Base-by-base conservation (phyloP, 495 filamentous ascomycete species). In the Aspergillus ostianus region DNA sequence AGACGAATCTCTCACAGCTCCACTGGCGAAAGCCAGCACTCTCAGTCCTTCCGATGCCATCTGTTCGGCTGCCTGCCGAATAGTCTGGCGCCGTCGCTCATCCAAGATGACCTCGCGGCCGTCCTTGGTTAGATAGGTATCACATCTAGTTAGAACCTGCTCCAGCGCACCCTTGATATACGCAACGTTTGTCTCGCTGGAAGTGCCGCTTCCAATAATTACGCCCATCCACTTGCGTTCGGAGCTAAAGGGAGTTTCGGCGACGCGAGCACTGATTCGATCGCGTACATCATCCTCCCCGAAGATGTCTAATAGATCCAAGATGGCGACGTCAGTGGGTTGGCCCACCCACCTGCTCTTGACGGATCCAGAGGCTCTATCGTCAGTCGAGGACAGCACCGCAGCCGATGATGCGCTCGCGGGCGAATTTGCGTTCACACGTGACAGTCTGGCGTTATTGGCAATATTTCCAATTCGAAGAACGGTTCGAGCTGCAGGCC, bases 191-290 rank as follows among this genome's bases (percentile, higher is more conserved):
- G 83, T 72, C 57, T 82, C 81, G 20, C 76, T 73, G 21, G 59
- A 61, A 13, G 73, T 68, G 56, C 74, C 76, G 4, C 77, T 80
- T 30, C 87, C 86, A 62, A 96, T 91, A 2, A 90, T 85, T 15
- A 96, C 92, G 36, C 94, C 94, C 94, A 98, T 99, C 93, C 94
- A 99, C 73, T 97, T 99, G 50, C 92, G 85, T 65, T 97, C 93
- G 0, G 94, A 98, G 67, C 92, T 97, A 69, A 99, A 99, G 0
- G 94, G 93, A 2, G 90, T 92, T 68, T 98, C 94, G 21, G 85
- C 84, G 18, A 87, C 83, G 36, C 92, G 87, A 29, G 82, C 83
- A 44, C 91, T 90, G 55, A 96, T 86, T 15, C 88, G 85, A 44
- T 96, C 90, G 48, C 94, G 85, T 20, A 93, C 85, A 75, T 99